A percentile compares a stretch with the other conserved stretches of the same genome.
Evolutionary conservation across 2,329 filamentous ascomycete species (phyloP).

Genomic region (Pseudogymnoascus sp.): DNA sequence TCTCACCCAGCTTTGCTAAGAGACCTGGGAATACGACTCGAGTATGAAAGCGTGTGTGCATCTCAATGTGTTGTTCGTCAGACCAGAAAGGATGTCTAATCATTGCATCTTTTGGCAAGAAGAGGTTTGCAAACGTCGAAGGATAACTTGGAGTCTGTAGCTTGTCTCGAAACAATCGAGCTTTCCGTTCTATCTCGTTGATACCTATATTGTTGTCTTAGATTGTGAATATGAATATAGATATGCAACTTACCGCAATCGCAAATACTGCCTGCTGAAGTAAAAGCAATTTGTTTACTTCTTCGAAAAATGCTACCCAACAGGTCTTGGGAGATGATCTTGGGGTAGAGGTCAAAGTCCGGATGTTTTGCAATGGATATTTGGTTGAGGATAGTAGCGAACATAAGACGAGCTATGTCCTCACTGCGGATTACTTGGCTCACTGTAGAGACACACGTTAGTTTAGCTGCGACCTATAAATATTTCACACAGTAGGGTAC

Average conservation of each 20-base stretch:
- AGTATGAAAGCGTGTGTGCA: constrained; percentile 12
- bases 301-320: constrained; percentile 11
- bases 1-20: constrained; percentile 9
- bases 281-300: constrained; percentile 8
- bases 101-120: constrained; percentile 1
- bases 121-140: background rate
- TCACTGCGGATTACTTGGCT: constrained; percentile 8
- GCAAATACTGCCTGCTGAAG: constrained; percentile 17
- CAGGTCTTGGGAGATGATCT: constrained; percentile 11
- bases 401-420: background rate
- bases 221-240: constrained; percentile 1
- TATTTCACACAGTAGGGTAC: constrained; percentile 12
- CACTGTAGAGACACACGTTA: constrained; percentile 13
- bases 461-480: constrained; percentile 8
- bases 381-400: background rate
- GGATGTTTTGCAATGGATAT: constrained; percentile 6
- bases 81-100: constrained; percentile 12
- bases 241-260: constrained; percentile 18
- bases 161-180: constrained; percentile 12
- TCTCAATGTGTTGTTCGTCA: constrained; percentile 14
- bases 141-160: background rate
- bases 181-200: constrained; percentile 14
- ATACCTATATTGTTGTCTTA: constrained; percentile 15
- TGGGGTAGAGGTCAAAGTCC: constrained; percentile 11
- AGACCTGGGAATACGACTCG: constrained; percentile 12